Conservation (phyloP, 1,284 basidiomycete species). For the Wallemia hederae region DNA sequence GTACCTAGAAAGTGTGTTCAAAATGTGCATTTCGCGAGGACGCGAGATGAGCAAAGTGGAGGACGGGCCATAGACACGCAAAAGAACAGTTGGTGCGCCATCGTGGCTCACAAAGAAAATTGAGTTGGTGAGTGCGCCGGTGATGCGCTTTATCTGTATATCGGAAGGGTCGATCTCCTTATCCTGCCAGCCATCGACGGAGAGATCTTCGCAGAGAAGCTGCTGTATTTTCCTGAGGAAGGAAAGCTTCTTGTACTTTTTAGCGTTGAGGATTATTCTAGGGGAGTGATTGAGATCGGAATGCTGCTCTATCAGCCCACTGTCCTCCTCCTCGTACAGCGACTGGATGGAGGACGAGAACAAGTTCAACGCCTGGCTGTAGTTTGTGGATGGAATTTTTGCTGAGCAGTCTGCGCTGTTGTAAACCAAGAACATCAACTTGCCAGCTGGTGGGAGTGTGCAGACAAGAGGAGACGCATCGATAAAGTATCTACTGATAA, state of each 20-base stretch:
- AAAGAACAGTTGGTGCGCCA: slow-evolving; percentile 24
- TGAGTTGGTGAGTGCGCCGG: slow-evolving; percentile 70
- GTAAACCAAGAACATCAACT: not conserved
- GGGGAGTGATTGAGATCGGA: not conserved
- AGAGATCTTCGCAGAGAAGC: slow-evolving; percentile 8
- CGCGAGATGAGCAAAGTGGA: slow-evolving; percentile 61
- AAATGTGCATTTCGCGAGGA: slow-evolving; percentile 46
- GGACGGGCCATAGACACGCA: slow-evolving; percentile 67
- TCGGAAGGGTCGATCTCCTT: not conserved
- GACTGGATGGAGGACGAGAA: not conserved
- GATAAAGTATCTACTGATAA: not conserved
- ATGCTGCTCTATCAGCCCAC: not conserved
- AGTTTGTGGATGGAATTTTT: not conserved
- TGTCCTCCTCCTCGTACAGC: not conserved
- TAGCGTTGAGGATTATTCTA: not conserved
- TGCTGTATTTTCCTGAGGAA: slow-evolving; percentile 4
- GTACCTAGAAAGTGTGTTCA: slow-evolving; percentile 55
- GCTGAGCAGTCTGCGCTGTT: not conserved
- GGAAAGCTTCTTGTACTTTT: not conserved
- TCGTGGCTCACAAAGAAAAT: slow-evolving; percentile 58
- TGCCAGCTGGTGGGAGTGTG: not conserved
- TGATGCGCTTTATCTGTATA: not conserved
- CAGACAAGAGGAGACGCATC: not conserved
- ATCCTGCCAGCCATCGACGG: slow-evolving; percentile 6
- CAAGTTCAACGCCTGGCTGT: not conserved